phyloP scores from a whole-genome alignment of 179 eudicot species.

The Pouteria campechiana region DNA sequence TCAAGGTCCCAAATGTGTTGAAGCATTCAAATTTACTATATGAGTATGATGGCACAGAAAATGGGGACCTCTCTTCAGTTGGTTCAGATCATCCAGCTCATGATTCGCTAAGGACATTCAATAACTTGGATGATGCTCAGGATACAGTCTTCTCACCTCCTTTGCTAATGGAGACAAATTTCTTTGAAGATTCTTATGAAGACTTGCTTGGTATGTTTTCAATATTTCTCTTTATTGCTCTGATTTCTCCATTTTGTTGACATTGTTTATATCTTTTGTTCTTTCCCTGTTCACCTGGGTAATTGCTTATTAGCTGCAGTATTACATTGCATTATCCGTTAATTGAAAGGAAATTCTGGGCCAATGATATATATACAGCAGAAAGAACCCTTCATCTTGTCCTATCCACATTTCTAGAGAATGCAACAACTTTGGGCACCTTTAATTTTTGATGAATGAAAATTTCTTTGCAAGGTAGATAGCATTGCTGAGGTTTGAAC shows the following conservation, averaged over 20 bases:
- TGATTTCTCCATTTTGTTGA: background rate
- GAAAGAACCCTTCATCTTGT: too few relatives aligned
- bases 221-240: background rate
- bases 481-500: too few relatives aligned
- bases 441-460: too few relatives aligned
- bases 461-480: too few relatives aligned
- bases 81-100: conserved; percentile 55
- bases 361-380: too few relatives aligned
- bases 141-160: conserved; percentile 94
- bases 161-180: conserved; percentile 67
- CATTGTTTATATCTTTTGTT: background rate
- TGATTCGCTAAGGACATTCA: conserved; percentile 51
- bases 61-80: conserved; percentile 48
- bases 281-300: background rate
- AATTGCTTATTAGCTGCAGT: too few relatives aligned
- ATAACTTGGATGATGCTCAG: conserved; percentile 57
- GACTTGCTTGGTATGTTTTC: conserved; percentile 73
- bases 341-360: too few relatives aligned
- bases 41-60: conserved; percentile 46
- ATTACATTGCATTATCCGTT: too few relatives aligned
- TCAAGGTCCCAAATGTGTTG: conserved; percentile 28
- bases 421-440: too few relatives aligned
- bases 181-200: conserved; percentile 68
- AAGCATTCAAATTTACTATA: conserved; percentile 48
- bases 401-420: too few relatives aligned